Conservation (phyloP, 352 stramenopile species). For the Pythium diclinum region DNA sequence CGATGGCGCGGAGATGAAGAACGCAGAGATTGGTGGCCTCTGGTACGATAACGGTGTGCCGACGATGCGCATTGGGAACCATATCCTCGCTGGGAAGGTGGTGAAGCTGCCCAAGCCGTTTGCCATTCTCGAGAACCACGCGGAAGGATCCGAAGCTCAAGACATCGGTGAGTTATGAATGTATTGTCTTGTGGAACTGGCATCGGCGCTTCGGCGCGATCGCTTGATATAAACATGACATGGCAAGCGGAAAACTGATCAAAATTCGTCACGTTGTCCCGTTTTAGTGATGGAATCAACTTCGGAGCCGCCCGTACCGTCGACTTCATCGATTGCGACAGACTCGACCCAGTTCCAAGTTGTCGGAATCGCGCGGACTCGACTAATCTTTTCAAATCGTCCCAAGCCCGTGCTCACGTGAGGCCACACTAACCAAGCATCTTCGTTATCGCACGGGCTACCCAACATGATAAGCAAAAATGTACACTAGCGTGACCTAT, state of each 20-base stretch:
- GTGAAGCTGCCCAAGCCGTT: conserved; percentile 68
- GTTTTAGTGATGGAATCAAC: conserved; percentile 15
- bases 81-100: conserved; percentile 74
- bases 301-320: background rate
- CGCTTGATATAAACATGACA: background rate
- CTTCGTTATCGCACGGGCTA: background rate
- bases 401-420: conserved; percentile 69
- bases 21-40: conserved; percentile 61
- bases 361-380: conserved; percentile 76
- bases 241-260: background rate
- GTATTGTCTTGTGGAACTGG: background rate
- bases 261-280: background rate
- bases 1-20: conserved; percentile 35
- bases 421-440: background rate
- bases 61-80: conserved; percentile 81
- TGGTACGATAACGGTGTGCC: conserved; percentile 62
- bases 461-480: background rate
- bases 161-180: conserved; percentile 8
- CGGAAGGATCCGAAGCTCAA: background rate
- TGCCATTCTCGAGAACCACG: conserved; percentile 65
- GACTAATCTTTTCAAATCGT: conserved; percentile 68
- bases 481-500: background rate
- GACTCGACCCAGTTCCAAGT: conserved; percentile 48
- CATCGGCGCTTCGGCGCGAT: background rate
- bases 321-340: background rate